Conservation (phyloP, 192 early-diverging fungal species). For the Pilaira anomala region DNA sequence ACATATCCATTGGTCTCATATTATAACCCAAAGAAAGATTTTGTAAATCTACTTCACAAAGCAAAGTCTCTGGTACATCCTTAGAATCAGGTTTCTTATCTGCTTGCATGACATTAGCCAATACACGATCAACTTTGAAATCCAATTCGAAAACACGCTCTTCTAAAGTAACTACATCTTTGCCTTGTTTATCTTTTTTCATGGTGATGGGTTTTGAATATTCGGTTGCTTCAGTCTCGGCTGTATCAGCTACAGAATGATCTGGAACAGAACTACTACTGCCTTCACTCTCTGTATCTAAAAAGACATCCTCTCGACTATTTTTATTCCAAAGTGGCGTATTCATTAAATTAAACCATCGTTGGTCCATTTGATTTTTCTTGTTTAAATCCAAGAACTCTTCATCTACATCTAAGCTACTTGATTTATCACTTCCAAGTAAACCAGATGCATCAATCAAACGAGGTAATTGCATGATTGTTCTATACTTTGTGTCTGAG, state of each 20-base stretch:
- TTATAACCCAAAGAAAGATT: conserved; percentile 68
- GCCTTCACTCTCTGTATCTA: conserved; percentile 36
- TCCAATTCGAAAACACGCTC: conserved; percentile 54
- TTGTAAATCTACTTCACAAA: conserved; percentile 69
- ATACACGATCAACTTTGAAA: conserved; percentile 69
- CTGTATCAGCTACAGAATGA: conserved; percentile 51
- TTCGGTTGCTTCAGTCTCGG: conserved; percentile 35
- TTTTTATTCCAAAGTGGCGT: conserved; percentile 22
- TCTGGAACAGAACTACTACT: conserved; percentile 32
- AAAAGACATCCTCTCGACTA: conserved; percentile 16
- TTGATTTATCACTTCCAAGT: conserved; percentile 9
- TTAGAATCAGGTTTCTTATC: conserved; percentile 28
- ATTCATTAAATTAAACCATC: conserved; percentile 16
- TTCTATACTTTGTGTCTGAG: conserved; percentile 91
- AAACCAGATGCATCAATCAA: conserved; percentile 51
- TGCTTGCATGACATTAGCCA: conserved; percentile 60
- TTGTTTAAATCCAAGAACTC: background rate
- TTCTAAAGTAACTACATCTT: conserved; percentile 15
- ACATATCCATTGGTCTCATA: conserved; percentile 70
- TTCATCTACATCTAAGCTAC: background rate
- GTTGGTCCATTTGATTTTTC: conserved; percentile 13
- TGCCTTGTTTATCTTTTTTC: background rate
- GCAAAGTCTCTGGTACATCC: conserved; percentile 38
- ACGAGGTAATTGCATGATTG: conserved; percentile 71
- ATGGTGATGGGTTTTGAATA: conserved; percentile 20